A percentile compares a stretch with the other conserved stretches of the same genome.
Conservation (phyloP, 2,329 filamentous ascomycete species). For the Aspergillus brunneoviolaceus region DNA sequence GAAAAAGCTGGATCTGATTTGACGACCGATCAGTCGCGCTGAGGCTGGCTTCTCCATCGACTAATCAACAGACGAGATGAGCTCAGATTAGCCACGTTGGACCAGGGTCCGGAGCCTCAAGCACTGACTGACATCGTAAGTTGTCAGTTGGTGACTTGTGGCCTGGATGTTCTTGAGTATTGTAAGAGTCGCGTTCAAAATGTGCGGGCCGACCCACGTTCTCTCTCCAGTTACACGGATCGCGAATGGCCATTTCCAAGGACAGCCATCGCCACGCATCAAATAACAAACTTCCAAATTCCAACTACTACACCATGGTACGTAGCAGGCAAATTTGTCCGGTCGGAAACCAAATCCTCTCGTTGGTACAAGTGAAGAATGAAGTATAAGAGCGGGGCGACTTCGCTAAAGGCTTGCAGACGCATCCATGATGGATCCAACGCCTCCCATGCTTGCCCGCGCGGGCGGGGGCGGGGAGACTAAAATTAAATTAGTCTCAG, state of each 20-base stretch:
- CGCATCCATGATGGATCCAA: not conserved
- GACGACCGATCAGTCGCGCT: too few relatives aligned
- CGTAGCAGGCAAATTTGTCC: not conserved
- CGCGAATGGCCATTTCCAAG: not conserved
- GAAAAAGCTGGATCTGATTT: too few relatives aligned
- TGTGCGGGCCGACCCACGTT: not conserved
- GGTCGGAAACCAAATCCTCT: not conserved
- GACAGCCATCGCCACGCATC: not conserved
- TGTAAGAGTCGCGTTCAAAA: not conserved
- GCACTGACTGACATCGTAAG: not conserved
- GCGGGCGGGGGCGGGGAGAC: not conserved
- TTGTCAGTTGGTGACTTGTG: not conserved
- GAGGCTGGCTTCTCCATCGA: too few relatives aligned
- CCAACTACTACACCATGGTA: not conserved
- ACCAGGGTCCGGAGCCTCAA: not conserved
- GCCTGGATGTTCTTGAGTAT: not conserved
- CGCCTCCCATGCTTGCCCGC: not conserved
- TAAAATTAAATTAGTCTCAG: too few relatives aligned
- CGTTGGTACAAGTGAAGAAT: not conserved
- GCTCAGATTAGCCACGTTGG: too few relatives aligned
- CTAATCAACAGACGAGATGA: too few relatives aligned
- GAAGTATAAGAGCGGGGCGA: not conserved
- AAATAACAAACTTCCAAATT: not conserved
- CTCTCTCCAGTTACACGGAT: not conserved
- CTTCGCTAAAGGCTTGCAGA: not conserved